phyloP scores from a whole-genome alignment of 2,329 filamentous ascomycete species.

The Monosporascus ibericus region DNA sequence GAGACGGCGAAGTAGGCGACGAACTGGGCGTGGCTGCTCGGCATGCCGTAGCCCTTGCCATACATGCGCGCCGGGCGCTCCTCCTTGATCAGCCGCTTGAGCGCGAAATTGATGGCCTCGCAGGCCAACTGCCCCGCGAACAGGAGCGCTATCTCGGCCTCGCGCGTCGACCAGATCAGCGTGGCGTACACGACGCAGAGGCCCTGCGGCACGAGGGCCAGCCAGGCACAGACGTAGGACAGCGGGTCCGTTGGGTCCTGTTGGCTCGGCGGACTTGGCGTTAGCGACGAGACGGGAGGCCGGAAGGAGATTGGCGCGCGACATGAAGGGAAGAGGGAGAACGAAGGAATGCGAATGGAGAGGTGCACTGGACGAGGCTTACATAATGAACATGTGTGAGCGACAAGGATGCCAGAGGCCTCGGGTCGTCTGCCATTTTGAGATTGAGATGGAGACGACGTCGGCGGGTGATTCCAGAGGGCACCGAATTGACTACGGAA shows the following conservation, averaged over 20 bases:
- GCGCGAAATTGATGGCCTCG: slow-evolving; percentile 80
- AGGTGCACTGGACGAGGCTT: slow-evolving; percentile 26
- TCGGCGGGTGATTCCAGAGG: neutral
- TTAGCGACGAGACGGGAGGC: neutral
- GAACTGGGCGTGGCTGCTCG: slow-evolving; percentile 89
- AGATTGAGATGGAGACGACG: neutral
- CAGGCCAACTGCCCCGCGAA: slow-evolving; percentile 88
- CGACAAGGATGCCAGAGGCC: slow-evolving; percentile 78
- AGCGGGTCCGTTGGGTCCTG: slow-evolving; percentile 81
- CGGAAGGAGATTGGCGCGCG: neutral
- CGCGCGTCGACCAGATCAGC: slow-evolving; percentile 83
- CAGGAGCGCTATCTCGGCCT: slow-evolving; percentile 83
- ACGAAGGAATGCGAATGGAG: no score
- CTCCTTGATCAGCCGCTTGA: slow-evolving; percentile 90
- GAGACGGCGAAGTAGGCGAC: slow-evolving; percentile 86
- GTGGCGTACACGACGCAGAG: slow-evolving; percentile 87
- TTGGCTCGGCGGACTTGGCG: neutral
- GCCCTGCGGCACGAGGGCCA: slow-evolving; percentile 88
- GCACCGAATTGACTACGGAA: no score
- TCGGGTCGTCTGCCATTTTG: slow-evolving; percentile 34
- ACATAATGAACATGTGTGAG: slow-evolving; percentile 97
- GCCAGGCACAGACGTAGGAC: slow-evolving; percentile 86
- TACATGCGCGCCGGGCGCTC: slow-evolving; percentile 78
- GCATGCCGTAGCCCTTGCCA: slow-evolving; percentile 97
- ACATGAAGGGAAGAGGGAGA: no score